Evolutionary conservation across 2,329 filamentous ascomycete genomes (phyloP).

Genomic region (Neonectria magnoliae): DNA sequence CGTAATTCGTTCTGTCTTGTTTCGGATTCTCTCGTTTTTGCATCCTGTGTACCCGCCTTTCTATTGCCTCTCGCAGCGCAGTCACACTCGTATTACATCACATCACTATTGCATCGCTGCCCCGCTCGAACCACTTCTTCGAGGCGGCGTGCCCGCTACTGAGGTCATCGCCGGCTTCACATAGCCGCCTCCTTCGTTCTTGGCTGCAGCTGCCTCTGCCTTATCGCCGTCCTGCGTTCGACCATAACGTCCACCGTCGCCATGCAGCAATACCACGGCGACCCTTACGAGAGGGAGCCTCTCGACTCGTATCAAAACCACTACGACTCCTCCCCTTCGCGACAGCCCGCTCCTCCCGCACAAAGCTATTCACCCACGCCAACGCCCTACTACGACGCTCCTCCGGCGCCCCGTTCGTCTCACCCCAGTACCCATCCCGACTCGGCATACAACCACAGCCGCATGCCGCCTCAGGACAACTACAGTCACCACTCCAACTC

Average conservation of each 20-base stretch:
- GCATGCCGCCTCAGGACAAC: slow-evolving; percentile 33
- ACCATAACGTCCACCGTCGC: slow-evolving; percentile 28
- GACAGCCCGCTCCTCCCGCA: slow-evolving; percentile 33
- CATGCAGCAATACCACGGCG: slow-evolving; percentile 48
- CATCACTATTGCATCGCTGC: neutral
- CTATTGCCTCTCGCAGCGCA: slow-evolving; percentile 16
- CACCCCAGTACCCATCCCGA: slow-evolving; percentile 40
- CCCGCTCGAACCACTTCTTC: slow-evolving; percentile 14
- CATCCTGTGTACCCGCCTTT: slow-evolving; percentile 21
- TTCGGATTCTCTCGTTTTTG: slow-evolving; percentile 24
- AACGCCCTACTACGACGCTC: slow-evolving; percentile 42
- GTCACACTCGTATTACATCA: slow-evolving; percentile 13
- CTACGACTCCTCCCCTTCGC: slow-evolving; percentile 39
- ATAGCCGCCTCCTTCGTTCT: slow-evolving; percentile 19
- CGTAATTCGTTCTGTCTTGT: slow-evolving; percentile 22
- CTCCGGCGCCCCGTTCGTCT: slow-evolving; percentile 24
- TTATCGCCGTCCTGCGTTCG: slow-evolving; percentile 22
- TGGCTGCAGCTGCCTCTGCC: slow-evolving; percentile 6
- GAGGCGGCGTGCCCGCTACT: slow-evolving; percentile 38
- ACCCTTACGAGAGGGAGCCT: slow-evolving; percentile 50
- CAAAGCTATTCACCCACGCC: slow-evolving; percentile 36
- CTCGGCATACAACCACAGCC: slow-evolving; percentile 36
- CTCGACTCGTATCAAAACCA: slow-evolving; percentile 42
- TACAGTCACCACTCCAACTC: slow-evolving; percentile 31
- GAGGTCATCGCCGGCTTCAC: slow-evolving; percentile 31